Evolutionary conservation across 2,329 filamentous ascomycete species (phyloP), one percentile per base, ranked within the genome.

Genomic region (Verticillium dahliae): DNA sequence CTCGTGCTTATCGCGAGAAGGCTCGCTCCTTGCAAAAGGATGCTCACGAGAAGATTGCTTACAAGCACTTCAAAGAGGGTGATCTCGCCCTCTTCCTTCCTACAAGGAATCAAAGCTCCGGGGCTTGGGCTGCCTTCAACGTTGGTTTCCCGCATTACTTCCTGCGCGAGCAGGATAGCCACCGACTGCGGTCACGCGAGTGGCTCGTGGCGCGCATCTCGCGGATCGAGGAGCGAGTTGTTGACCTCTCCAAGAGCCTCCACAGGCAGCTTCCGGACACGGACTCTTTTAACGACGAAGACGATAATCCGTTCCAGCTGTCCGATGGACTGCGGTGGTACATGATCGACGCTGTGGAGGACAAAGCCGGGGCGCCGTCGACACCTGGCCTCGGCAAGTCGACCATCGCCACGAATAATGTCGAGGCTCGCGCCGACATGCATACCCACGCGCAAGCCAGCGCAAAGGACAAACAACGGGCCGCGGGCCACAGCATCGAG

Each of bases 121-220:
- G 94, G 15, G 94, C 95, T 0, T 99, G 95, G 95, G 95, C 95
- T 5, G 95, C 95, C 0, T 99, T 99, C 82, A 99, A 99, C 69
- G 91, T 99, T 37, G 94, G 93, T 1, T 96, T 94, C 63, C 95
- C 95, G 9, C 95, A 99, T 73, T 98, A 95, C 77, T 99, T 99
- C 78, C 82, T 99, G 2, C 90, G 92, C 39, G 95, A 99, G 74
- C 90, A 96, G 72, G 94, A 98, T 68, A 84, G 83, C 1, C 96
- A 99, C 75, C 89, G 91, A 63, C 80, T 99, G 6, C 86, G 89
- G 35, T 88, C 87, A 57, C 85, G 94, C 39, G 95, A 99, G 72
- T 99, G 95, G 92, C 86, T 99, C n/a, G 88, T 99, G 7, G 95
- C 95, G 9, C 88, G 95, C 15, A 98, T 99, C 62, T 88, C 88